Evolutionary conservation across 2,329 filamentous ascomycete genomes (phyloP), one percentile per base, ranked within the genome.

Genomic region (Pyricularia grisea): DNA sequence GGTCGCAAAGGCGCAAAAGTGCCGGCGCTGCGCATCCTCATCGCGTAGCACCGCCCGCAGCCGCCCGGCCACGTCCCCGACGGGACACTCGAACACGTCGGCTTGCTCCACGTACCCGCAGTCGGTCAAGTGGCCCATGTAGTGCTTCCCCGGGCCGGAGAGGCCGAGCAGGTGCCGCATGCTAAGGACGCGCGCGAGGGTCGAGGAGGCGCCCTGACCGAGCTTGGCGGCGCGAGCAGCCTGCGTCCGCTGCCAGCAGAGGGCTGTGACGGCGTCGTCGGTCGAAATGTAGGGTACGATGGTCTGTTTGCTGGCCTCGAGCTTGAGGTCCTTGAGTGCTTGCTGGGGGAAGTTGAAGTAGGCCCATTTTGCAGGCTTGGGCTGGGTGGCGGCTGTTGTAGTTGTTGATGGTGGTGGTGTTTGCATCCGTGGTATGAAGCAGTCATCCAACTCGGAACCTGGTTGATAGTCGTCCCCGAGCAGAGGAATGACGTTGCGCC

Each of bases 221-320:
- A 83, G 70, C 1, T 81, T 79, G 0, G 75, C 70, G 0, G 77
- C 72, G 20, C 85, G 81, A 0, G 77, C 79, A 30, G 80, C 80
- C 0, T 76, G 75, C 10, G 83, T 72, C 0, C 77, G 78, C 70
- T 83, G 78, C 82, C 83, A 87, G 68, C 86, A 75, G 63, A 87
- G 81, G 0, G 84, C 83, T 2, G 76, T 82, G n/a, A 88, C 75
- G 3, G 80, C 78, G 72, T 88, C 85, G 69, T 88, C 84, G 0
- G 84, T 87, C 1, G 84, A 85, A 27, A 87, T 73, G 71, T 79
- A 86, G 12, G 58, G 58, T 27, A 68, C 66, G 25, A n/a, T 23
- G 55, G 50, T 55, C 42, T 67, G 66, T 4, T 31, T 58, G 66
- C 73, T 74, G 3, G 82, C 81, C 0, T 73, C 50, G 0, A 73